Evolutionary conservation across 2,329 filamentous ascomycete species (phyloP).

Genomic region (Thielaviopsis populi): DNA sequence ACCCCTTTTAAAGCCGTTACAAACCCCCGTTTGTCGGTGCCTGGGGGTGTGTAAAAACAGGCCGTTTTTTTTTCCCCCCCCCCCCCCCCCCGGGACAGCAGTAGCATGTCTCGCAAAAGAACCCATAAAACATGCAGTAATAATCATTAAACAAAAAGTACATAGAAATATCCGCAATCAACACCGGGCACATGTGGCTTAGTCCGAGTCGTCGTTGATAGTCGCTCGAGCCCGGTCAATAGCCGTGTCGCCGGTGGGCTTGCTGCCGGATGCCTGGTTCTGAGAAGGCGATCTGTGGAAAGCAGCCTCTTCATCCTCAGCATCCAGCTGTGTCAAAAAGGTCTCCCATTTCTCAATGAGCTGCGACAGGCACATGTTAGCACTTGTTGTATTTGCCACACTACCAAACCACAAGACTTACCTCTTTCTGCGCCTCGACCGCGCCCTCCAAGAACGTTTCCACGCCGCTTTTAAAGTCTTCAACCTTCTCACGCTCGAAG

Average conservation of each 20-base stretch:
- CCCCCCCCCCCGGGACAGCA: background rate
- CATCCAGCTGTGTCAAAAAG: constrained; percentile 88
- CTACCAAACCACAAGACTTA: constrained; percentile 29
- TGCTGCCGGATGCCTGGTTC: constrained; percentile 32
- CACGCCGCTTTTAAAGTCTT: constrained; percentile 96
- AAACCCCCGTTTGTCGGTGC: no score
- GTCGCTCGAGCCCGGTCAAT: constrained; percentile 44
- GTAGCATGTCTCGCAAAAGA: background rate
- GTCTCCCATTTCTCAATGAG: constrained; percentile 91
- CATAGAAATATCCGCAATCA: background rate
- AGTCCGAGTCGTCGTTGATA: constrained; percentile 47
- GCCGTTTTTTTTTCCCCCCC: background rate
- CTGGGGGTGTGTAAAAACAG: no score
- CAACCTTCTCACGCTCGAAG: constrained; percentile 94
- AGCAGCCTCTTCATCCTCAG: constrained; percentile 66
- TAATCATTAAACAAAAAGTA: constrained; percentile 7
- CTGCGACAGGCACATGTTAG: constrained; percentile 23
- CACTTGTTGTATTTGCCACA: background rate
- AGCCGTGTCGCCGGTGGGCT: constrained; percentile 41
- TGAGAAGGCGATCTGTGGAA: constrained; percentile 51
- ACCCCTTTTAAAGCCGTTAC: no score
- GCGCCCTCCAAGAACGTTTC: constrained; percentile 96
- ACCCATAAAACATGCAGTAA: constrained; percentile 4
- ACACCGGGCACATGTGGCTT: constrained; percentile 20
- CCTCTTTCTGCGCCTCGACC: constrained; percentile 97